Conservation (phyloP, 1,139 yeast species). For the Ogataea hybrid region DNA sequence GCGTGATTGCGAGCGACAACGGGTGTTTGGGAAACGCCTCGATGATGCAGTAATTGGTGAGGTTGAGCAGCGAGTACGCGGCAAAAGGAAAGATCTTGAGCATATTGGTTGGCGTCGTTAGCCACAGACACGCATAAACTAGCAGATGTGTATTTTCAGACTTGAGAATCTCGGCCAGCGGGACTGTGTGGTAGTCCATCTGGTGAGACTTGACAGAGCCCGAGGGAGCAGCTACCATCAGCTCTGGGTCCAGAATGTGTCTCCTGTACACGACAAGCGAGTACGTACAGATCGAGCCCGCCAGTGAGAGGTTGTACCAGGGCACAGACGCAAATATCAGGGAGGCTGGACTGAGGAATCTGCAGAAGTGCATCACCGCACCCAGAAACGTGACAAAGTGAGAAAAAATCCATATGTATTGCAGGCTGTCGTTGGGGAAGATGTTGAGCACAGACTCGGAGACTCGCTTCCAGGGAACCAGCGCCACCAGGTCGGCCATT, state of each 20-base stretch:
- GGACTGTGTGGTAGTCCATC: slow-evolving; percentile 18
- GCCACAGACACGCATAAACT: slow-evolving; percentile 37
- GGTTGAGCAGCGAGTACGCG: slow-evolving; percentile 46
- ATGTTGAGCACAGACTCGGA: background rate
- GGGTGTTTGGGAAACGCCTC: slow-evolving; percentile 38
- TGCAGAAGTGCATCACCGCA: slow-evolving; percentile 9
- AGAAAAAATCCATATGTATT: slow-evolving; percentile 27
- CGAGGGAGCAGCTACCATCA: slow-evolving; percentile 7
- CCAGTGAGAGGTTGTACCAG: slow-evolving; percentile 28
- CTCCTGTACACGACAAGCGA: slow-evolving; percentile 34
- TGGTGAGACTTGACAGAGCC: slow-evolving; percentile 7
- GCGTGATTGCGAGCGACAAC: slow-evolving; percentile 36
- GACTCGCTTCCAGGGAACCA: slow-evolving; percentile 14
- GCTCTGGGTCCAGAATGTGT: slow-evolving; percentile 20
- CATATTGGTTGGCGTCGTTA: slow-evolving; percentile 31
- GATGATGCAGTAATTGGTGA: slow-evolving; percentile 37
- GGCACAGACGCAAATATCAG: slow-evolving; percentile 3
- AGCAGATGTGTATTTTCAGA: slow-evolving; percentile 49
- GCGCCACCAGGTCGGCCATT: slow-evolving; percentile 3
- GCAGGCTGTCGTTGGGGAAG: slow-evolving; percentile 19
- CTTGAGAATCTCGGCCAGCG: slow-evolving; percentile 37
- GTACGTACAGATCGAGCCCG: slow-evolving; percentile 34
- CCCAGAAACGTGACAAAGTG: slow-evolving; percentile 27
- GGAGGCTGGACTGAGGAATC: slow-evolving; percentile 7
- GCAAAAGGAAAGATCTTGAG: slow-evolving; percentile 44